A percentile compares a stretch with the other conserved stretches of the same genome.
phyloP scores from a whole-genome alignment of 73 alveolate genomes.

The Uronychia binucleata region DNA sequence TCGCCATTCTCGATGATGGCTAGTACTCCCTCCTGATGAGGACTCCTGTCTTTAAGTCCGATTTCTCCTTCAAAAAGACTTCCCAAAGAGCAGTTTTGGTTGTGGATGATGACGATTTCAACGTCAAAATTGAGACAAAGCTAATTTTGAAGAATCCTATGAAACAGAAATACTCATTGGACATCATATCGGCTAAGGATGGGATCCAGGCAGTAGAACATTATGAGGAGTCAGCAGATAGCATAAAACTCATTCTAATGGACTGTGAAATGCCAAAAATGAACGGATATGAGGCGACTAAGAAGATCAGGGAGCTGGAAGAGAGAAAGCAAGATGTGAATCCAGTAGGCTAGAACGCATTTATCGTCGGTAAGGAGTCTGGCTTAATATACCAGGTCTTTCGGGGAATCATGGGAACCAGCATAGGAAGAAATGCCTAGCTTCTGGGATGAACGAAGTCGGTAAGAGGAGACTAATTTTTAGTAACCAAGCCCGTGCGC shows the following conservation, averaged over 20 bases:
- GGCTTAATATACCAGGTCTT: neutral
- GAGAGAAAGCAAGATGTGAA: neutral
- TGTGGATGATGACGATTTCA: neutral
- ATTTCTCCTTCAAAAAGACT: neutral
- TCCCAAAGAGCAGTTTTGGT: neutral
- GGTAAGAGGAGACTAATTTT: neutral
- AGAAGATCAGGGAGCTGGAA: neutral
- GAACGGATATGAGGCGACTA: slow-evolving; percentile 8
- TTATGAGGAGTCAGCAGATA: neutral
- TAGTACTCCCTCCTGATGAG: neutral
- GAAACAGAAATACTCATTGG: neutral
- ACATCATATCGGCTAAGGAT: neutral
- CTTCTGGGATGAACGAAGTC: neutral
- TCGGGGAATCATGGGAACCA: neutral
- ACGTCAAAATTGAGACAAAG: neutral
- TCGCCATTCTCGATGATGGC: neutral
- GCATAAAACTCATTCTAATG: neutral
- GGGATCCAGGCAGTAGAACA: neutral
- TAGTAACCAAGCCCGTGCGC: neutral
- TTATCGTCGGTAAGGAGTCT: neutral
- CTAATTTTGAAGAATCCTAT: neutral
- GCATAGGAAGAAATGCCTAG: neutral
- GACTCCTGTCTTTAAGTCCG: neutral
- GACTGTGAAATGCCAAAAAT: slow-evolving; percentile 4
- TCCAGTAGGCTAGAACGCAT: neutral